Evolutionary conservation across 345 rosid genomes (phyloP).

Genomic region (Geranium rotundifolium): DNA sequence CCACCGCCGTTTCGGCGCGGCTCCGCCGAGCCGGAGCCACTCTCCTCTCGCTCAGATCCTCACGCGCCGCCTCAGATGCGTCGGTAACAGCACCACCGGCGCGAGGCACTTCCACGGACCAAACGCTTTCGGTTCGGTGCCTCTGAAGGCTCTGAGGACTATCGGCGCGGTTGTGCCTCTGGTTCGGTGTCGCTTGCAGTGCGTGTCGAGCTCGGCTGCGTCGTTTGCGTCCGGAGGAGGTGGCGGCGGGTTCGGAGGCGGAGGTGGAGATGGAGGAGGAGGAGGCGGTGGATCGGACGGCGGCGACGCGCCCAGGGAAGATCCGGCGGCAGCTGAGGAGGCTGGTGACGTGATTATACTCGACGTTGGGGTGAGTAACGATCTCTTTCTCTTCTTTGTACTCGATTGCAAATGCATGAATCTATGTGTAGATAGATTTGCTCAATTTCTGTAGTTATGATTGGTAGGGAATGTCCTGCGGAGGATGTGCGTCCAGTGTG

Average conservation of each 20-base stretch:
- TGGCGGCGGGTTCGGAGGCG: conserved; percentile 37
- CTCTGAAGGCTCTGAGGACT: background rate
- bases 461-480: conserved; percentile 88
- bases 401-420: background rate
- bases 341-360: conserved; percentile 70
- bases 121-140: background rate
- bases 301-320: conserved; percentile 34
- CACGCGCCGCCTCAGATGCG: background rate
- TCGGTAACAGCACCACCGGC: background rate
- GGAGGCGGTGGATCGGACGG: conserved; percentile 30
- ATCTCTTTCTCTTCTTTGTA: conserved; percentile 1
- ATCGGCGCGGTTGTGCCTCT: background rate
- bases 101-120: background rate
- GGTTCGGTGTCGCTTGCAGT: conserved; percentile 3
- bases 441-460: background rate
- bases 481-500: conserved; percentile 97
- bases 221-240: conserved; percentile 37
- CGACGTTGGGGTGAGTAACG: conserved; percentile 68
- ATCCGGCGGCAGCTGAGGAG: conserved; percentile 31
- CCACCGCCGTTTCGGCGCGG: background rate
- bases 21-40: background rate
- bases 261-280: conserved; percentile 25
- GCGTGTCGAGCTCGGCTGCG: conserved; percentile 39
- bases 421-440: background rate
- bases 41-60: background rate